Evolutionary conservation across 306 rosid species (phyloP).

Genomic region (Ochetophila trinervis): DNA sequence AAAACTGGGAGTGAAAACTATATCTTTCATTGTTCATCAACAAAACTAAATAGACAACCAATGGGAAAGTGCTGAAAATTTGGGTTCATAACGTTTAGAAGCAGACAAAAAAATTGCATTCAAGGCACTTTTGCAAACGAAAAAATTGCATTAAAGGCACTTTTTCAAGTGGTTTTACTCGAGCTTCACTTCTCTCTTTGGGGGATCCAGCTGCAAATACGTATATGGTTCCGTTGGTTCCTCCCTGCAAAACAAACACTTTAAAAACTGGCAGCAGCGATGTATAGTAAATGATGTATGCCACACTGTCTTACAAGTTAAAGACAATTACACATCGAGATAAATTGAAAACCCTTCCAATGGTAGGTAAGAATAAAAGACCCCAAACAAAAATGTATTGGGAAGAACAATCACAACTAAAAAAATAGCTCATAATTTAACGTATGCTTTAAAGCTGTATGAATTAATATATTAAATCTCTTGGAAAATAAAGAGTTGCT

Average conservation of each 20-base stretch:
- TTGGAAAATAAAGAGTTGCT: not conserved
- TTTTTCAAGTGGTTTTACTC: conserved; percentile 35
- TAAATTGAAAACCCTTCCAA: not conserved
- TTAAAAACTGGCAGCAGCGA: conserved; percentile 8
- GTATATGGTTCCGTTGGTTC: conserved; percentile 83
- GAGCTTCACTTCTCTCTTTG: conserved; percentile 53
- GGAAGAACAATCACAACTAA: not conserved
- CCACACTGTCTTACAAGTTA: not conserved
- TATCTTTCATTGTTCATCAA: not conserved
- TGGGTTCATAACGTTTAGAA: not conserved
- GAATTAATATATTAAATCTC: not conserved
- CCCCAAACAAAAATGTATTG: not conserved
- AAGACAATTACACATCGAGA: not conserved
- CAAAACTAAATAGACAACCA: not conserved
- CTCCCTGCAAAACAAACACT: conserved; percentile 55
- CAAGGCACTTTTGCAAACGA: not conserved
- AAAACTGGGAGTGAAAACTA: not conserved
- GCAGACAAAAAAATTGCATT: not conserved
- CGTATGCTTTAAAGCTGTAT: not conserved
- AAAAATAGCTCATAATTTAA: not conserved
- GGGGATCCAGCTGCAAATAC: conserved; percentile 73
- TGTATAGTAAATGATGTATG: conserved; percentile 12
- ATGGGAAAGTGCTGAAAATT: not conserved
- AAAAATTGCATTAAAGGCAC: not conserved
- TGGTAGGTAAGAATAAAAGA: not conserved